Evolutionary conservation across 2,329 filamentous ascomycete species (phyloP).

Genomic region (Stachybotrys chartarum): DNA sequence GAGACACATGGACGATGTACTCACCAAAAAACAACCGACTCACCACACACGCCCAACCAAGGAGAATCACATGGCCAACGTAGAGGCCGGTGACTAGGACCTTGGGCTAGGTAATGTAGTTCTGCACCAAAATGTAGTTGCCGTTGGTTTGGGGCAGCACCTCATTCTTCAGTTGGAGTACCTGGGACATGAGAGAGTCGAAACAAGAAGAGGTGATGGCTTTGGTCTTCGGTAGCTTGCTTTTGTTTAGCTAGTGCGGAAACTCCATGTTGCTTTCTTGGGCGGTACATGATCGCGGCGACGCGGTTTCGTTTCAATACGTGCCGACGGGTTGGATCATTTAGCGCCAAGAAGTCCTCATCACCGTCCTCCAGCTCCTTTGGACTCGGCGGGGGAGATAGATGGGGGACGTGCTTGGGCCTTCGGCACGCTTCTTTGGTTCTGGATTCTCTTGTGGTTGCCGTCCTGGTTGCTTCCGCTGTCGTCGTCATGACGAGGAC

Average conservation of each 20-base stretch:
- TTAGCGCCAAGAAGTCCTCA: slow-evolving; percentile 9
- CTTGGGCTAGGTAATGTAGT: slow-evolving; percentile 39
- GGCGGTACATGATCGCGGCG: slow-evolving; percentile 22
- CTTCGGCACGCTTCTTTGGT: slow-evolving; percentile 16
- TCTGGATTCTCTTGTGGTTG: slow-evolving; percentile 1
- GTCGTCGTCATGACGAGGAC: not conserved
- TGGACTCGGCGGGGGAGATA: not conserved
- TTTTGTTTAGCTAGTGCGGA: slow-evolving; percentile 19
- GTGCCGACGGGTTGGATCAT: slow-evolving; percentile 14
- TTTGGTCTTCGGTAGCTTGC: slow-evolving; percentile 19
- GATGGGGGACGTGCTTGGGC: slow-evolving; percentile 7
- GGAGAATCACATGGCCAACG: slow-evolving; percentile 52
- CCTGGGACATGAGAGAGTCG: slow-evolving; percentile 17
- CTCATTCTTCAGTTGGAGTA: slow-evolving; percentile 21
- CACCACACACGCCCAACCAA: slow-evolving; percentile 47
- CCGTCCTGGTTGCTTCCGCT: not conserved
- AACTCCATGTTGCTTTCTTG: slow-evolving; percentile 20
- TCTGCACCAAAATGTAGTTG: slow-evolving; percentile 21
- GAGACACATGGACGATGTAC: slow-evolving; percentile 60
- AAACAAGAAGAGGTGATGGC: slow-evolving; percentile 18
- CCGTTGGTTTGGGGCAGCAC: slow-evolving; percentile 21
- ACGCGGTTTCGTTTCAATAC: slow-evolving; percentile 23
- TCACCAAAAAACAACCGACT: slow-evolving; percentile 54
- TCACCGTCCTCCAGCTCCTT: not conserved
- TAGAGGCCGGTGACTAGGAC: slow-evolving; percentile 57